A percentile compares a stretch with the other conserved stretches of the same genome.
phyloP scores from a whole-genome alignment of 306 rosid species.

The Glycine soja region DNA sequence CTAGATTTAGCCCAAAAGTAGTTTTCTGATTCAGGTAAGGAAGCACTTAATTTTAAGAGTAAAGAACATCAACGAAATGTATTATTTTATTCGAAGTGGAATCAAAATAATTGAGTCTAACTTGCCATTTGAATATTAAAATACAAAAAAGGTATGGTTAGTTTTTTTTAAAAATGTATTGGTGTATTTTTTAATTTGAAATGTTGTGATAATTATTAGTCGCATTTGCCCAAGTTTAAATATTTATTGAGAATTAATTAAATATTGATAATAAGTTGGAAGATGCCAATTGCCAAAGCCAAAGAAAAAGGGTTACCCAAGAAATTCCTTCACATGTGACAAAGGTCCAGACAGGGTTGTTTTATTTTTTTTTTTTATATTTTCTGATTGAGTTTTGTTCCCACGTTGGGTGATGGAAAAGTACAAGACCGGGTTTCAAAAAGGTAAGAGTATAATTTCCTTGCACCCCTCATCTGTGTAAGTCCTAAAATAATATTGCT shows the following conservation, averaged over 20 bases:
- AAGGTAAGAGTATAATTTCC: conserved; percentile 19
- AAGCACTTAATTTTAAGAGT: not conserved
- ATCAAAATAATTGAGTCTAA: not conserved
- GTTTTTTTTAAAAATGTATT: not conserved
- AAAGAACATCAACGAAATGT: not conserved
- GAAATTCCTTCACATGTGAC: conserved; percentile 46
- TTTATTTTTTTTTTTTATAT: not conserved
- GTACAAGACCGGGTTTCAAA: conserved; percentile 3
- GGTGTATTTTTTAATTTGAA: not conserved
- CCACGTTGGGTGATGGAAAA: conserved; percentile 43
- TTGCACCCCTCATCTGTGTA: not conserved
- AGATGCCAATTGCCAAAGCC: conserved; percentile 8
- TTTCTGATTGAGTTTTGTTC: not conserved
- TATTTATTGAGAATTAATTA: not conserved
- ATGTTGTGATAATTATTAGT: conserved; percentile 20
- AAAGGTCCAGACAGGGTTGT: conserved; percentile 27
- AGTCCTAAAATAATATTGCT: not conserved
- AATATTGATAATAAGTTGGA: conserved; percentile 33
- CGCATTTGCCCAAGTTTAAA: not conserved
- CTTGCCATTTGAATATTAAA: not conserved
- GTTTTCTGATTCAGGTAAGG: not conserved
- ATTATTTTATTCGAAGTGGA: not conserved
- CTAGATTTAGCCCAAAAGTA: not conserved
- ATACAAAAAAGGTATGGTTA: not conserved
- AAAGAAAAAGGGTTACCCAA: conserved; percentile 20